Percentiles rank a stretch among this genome's conserved stretches.
Conservation (phyloP, 2,329 filamentous ascomycete species). For the Westerdykella aurantiaca region DNA sequence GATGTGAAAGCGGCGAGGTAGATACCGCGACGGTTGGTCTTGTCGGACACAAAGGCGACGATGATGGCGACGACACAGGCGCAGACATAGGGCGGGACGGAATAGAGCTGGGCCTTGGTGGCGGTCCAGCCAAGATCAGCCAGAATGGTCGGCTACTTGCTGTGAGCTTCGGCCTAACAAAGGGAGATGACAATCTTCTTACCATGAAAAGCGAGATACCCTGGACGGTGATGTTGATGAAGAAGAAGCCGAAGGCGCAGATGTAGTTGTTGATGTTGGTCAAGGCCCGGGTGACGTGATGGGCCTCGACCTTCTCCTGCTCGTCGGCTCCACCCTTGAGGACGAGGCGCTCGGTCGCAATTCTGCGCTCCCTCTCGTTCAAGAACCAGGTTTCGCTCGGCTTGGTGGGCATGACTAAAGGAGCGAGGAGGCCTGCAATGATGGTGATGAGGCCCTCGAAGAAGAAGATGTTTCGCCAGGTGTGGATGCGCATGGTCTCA, state of each 20-base stretch:
- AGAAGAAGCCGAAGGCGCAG: constrained; percentile 54
- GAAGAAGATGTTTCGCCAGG: constrained; percentile 52
- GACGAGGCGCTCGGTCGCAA: constrained; percentile 49
- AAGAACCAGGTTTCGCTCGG: constrained; percentile 48
- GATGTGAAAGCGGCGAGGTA: constrained; percentile 33
- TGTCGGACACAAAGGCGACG: constrained; percentile 34
- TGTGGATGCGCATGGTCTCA: constrained; percentile 41
- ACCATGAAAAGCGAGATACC: constrained; percentile 38
- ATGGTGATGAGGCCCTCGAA: constrained; percentile 56
- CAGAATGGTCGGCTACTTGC: constrained; percentile 33
- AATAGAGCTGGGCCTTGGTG: constrained; percentile 36
- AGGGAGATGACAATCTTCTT: constrained; percentile 5
- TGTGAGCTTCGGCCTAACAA: constrained; percentile 3
- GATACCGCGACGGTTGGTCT: constrained; percentile 35
- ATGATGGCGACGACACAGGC: constrained; percentile 33
- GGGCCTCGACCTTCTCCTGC: constrained; percentile 44
- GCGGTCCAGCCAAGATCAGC: constrained; percentile 34
- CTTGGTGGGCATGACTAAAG: constrained; percentile 48
- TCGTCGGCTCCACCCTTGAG: constrained; percentile 45
- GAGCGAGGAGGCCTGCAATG: constrained; percentile 44
- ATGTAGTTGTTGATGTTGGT: constrained; percentile 56
- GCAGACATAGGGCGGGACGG: constrained; percentile 37
- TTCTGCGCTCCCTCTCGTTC: constrained; percentile 49
- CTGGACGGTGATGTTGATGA: constrained; percentile 57
- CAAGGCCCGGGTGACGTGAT: constrained; percentile 49